Base-by-base conservation (phyloP, 345 rosid genomes). In the Salix koriyanagi region DNA sequence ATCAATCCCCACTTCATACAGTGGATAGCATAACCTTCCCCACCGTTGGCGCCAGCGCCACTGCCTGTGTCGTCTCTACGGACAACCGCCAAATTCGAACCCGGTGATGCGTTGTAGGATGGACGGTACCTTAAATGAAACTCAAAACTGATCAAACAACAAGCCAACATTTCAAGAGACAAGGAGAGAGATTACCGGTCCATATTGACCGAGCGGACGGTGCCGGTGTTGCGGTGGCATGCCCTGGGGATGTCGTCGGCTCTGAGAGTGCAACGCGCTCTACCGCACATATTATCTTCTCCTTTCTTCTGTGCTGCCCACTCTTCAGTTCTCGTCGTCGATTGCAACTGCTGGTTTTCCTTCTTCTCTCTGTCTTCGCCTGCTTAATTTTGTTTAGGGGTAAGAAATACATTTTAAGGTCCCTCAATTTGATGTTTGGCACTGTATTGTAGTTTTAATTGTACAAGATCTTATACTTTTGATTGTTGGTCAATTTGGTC, bases 1-100 rank as follows among this genome's bases (percentile, higher is more conserved):
- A 93, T 74, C 76, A 95, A 80, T 4, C 99, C 99, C 99, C 99
- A 95, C 60, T 83, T 90, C 98, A 95, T 95, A 83, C 89, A 89
- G 32, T 93, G 97, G 36, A 95, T 75, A 74, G 81, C 84, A 76
- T 81, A 86, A 65, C 86, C 89, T 14, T 73, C 88, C 62, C 83
- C 83, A 13, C 84, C 79, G 15, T 50, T 85, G 0, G 87, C 67
- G 15, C 77, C 87, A 36, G 82, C 42, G 44, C 12, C 46, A 42
- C 46, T 42, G 46, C 13, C 46, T 42, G 46, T 12, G 46, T 42
- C 90, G n/a, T 82, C 94, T 79, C 88, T 83, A 5, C 91, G 85
- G 41, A 93, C 44, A 76, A 95, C 90, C 42, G 93, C 93, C 75
- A 93, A n/a, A 76, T 85, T 84, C 52, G 83, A 79, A 10, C 98